Evolutionary conservation across 148 eudicot species (phyloP).

Genomic region (Spergularia bocconei): DNA sequence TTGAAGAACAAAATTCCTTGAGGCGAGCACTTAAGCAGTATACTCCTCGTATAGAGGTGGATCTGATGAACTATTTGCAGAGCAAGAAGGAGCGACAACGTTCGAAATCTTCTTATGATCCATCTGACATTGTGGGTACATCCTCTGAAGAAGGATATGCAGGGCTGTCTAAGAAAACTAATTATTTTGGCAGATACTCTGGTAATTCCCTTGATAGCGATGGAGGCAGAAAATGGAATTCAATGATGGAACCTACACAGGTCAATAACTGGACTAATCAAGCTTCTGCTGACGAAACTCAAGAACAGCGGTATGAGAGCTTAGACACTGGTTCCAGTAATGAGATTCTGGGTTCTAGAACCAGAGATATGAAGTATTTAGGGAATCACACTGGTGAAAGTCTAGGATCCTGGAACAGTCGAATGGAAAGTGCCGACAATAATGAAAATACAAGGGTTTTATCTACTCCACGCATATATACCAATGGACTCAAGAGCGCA

Average conservation of each 20-base stretch:
- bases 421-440: conserved; percentile 38
- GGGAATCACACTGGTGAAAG: conserved; percentile 36
- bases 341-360: conserved; percentile 44
- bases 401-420: conserved; percentile 40
- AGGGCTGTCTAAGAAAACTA: conserved; percentile 67
- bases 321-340: conserved; percentile 42
- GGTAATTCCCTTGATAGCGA: conserved; percentile 74
- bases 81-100: conserved; percentile 88
- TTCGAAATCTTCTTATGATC: conserved; percentile 76
- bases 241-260: conserved; percentile 53
- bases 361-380: conserved; percentile 43
- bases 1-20: conserved; percentile 92
- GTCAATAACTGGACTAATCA: conserved; percentile 40
- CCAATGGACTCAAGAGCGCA: conserved; percentile 53
- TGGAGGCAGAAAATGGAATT: conserved; percentile 78
- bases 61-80: conserved; percentile 88
- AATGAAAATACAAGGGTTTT: conserved; percentile 34
- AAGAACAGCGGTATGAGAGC: conserved; percentile 40
- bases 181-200: conserved; percentile 67
- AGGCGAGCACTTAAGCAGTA: conserved; percentile 92
- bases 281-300: conserved; percentile 51
- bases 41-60: conserved; percentile 98
- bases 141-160: conserved; percentile 89
- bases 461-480: conserved; percentile 49
- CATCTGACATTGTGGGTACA: conserved; percentile 74